Base-by-base conservation (phyloP, 768 basidiomycete genomes). In the Xerocomellus chrysenteron region DNA sequence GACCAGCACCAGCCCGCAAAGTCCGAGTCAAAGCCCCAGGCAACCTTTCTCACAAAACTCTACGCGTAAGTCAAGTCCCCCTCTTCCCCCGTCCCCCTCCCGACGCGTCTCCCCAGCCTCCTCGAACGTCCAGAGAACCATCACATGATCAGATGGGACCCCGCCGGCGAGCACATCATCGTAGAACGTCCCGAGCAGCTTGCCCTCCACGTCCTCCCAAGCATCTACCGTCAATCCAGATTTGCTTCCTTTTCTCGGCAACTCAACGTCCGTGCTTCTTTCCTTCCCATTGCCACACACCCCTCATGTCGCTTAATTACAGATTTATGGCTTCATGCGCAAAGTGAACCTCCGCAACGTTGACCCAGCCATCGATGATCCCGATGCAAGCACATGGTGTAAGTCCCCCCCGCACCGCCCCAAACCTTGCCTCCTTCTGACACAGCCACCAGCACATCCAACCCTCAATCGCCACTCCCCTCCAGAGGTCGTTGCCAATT, bases 271-370 rank as follows among this genome's bases (percentile, higher is more conserved):
- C 60, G 85, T 82, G 70, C 71, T 68, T 61, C 70, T 66, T 55
- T 58, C 67, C 67, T 65, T 68, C 68, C 57, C 59, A 48, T 59
- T 57, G 50, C 60, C 51, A 54, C 65, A 44, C 54, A 37, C 59
- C 52, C 59, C 62, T 47, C 60, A 56, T 68, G 66, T 53, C 52
- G 50, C 59, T 62, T 61, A 59, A 66, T 64, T 55, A 65, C 66
- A 96, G 94, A 97, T 97, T 75, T 97, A 97, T 78, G 94, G 94
- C 62, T 97, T 94, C 80, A 95, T 95, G 92, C 92, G 94, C 75
- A 95, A 96, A 75, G 91, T 96, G 71, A 95, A 94, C 78, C 81
- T 95, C 65, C 88, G 92, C 71, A 94, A 95, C 76, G 89, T 94
- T 73, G 93, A 95, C 78, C 90, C 91, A 60, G 92, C 90, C 59